Conservation (phyloP, 2,329 filamentous ascomycete species). For the Helicocarpus griseus region DNA sequence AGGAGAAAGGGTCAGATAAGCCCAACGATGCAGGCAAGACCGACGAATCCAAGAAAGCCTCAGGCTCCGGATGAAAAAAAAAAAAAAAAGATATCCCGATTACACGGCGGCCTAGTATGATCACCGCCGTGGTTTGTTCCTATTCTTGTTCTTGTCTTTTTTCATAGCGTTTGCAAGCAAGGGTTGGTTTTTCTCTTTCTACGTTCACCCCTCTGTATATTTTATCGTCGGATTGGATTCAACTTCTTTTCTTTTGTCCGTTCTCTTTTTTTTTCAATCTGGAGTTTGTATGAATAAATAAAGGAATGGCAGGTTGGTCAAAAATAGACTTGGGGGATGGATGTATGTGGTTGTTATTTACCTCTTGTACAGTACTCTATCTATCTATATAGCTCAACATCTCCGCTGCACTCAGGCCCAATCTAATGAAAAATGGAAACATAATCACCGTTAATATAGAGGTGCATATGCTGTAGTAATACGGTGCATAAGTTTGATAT, state of each 20-base stretch:
- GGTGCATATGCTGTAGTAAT: too few relatives aligned
- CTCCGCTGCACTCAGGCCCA: slow-evolving; percentile 1
- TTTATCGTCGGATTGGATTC: neutral
- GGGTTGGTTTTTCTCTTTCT: slow-evolving; percentile 15
- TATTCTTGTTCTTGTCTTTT: slow-evolving; percentile 7
- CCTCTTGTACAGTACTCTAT: neutral
- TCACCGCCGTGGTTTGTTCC: neutral
- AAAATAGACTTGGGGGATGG: neutral
- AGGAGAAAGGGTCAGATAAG: slow-evolving; percentile 16
- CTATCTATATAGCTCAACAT: neutral
- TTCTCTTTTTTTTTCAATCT: slow-evolving; percentile 4
- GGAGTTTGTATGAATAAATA: slow-evolving; percentile 2
- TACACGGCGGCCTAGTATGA: neutral
- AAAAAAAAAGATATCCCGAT: too few relatives aligned
- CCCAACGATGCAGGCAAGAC: slow-evolving; percentile 14
- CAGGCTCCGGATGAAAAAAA: slow-evolving; percentile 29
- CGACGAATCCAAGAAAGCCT: slow-evolving; percentile 31
- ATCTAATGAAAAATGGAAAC: neutral
- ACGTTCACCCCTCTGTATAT: slow-evolving; percentile 1
- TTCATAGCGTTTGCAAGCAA: slow-evolving; percentile 32
- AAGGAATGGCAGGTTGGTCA: neutral
- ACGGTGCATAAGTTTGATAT: too few relatives aligned
- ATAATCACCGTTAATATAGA: neutral
- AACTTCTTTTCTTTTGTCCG: slow-evolving; percentile 1
- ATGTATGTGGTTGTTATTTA: neutral